Percentiles rank a stretch among this genome's conserved stretches.
Evolutionary conservation across 768 basidiomycete species (phyloP).

Genomic region (Amanita subjunquillea): DNA sequence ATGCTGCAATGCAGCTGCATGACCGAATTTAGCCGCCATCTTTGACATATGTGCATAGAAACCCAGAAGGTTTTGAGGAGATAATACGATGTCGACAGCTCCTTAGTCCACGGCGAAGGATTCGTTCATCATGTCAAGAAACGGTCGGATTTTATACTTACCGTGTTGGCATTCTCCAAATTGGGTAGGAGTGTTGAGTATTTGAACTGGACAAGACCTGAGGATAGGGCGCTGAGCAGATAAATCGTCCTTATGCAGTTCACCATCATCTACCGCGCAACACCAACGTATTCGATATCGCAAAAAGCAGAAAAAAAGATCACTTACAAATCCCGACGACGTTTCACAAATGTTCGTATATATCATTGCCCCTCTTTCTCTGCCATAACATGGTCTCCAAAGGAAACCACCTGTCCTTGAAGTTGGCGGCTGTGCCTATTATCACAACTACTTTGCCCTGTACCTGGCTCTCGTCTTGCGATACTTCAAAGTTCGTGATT

Average conservation of each 20-base stretch:
- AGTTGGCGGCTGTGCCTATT: constrained; percentile 76
- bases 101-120: constrained; percentile 51
- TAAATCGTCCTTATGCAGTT: constrained; percentile 83
- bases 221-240: constrained; percentile 74
- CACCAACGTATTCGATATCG: constrained; percentile 1
- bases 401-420: constrained; percentile 74
- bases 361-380: constrained; percentile 53
- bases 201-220: constrained; percentile 74
- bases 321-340: constrained; percentile 63
- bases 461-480: constrained; percentile 43
- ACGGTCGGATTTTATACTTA: constrained; percentile 21
- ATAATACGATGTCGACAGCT: constrained; percentile 76
- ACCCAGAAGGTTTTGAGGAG: constrained; percentile 81
- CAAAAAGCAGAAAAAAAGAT: neutral
- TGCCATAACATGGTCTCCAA: constrained; percentile 76
- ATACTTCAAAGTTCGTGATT: constrained; percentile 15
- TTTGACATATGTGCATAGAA: constrained; percentile 83
- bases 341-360: constrained; percentile 75
- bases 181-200: constrained; percentile 86
- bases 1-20: constrained; percentile 19
- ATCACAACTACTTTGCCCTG: constrained; percentile 68
- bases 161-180: constrained; percentile 72
- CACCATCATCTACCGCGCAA: constrained; percentile 50
- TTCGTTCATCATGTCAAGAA: neutral
- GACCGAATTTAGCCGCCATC: constrained; percentile 80